Evolutionary conservation across 768 basidiomycete species (phyloP), one percentile per base, ranked within the genome.

Genomic region (Macrolepiota fuliginosa): DNA sequence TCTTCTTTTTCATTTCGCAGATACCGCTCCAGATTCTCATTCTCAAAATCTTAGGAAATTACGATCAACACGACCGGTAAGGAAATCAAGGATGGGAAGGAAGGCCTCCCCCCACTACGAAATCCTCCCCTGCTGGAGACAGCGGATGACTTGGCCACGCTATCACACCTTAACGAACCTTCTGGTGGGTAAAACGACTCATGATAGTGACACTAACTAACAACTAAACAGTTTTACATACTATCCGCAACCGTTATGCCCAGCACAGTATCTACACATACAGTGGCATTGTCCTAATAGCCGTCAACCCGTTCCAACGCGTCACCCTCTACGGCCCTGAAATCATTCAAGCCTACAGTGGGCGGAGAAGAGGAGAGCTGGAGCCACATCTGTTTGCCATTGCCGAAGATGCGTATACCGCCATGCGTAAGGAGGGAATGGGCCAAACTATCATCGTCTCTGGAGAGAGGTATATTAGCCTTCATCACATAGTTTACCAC

Each of bases 401-500:
- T 67, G 97, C 97, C 10, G 97, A 99, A 75, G 97, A 98, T 79
- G 97, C 97, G 63, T 94, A 98, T 73, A 96, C 95, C 12, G 92
- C 93, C 58, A 98, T 98, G 97, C 85, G 92, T 64, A 89, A 90
- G 72, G 90, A 98, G 68, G 85, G 92, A 63, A 87, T 89, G 76
- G 96, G 98, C 64, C 97, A 99, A 76, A 99, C 97, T 4, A 98
- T 99, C 71, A 97, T 99, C 66, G 97, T 99, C 63, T 94, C 92
- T 36, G 97, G 97, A 67, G 97, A 99, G 78, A 95, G 92, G 94
- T 96, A 69, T 65, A 81, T 74, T 53, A 19, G 56, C 69, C 66
- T 63, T 62, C 22, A 42, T 57, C 11, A 32, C 37, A 49, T 64
- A 17, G 45, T 59, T 36, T 50, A 50, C 55, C 58, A 61, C 29